Evolutionary conservation across 805 yeast genomes (phyloP).

Genomic region (Yamadazyma phyllophila): DNA sequence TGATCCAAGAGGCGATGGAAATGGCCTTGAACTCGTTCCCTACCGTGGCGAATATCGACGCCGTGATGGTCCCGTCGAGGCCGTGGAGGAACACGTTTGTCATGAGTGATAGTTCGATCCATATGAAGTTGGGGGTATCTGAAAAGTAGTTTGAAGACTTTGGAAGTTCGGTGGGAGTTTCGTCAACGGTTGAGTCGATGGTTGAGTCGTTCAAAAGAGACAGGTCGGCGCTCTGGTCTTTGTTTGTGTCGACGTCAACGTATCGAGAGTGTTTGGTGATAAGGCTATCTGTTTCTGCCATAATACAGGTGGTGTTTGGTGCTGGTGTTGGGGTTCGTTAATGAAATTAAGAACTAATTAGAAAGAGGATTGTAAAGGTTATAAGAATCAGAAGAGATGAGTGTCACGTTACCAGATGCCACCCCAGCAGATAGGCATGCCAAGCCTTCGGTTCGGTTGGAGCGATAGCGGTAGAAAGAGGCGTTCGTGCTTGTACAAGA

Average conservation of each 20-base stretch:
- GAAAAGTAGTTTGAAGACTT: conserved; percentile 4
- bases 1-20: conserved; percentile 40
- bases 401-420: too few relatives aligned
- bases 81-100: conserved; percentile 45
- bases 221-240: too few relatives aligned
- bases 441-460: not conserved
- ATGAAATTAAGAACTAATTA: too few relatives aligned
- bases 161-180: not conserved
- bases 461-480: too few relatives aligned
- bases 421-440: too few relatives aligned
- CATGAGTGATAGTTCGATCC: conserved; percentile 31
- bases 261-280: not conserved
- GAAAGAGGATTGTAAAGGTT: too few relatives aligned
- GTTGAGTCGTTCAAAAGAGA: not conserved
- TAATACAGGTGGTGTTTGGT: too few relatives aligned
- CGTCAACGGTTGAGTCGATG: not conserved
- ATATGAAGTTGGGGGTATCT: conserved; percentile 21
- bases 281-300: not conserved
- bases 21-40: conserved; percentile 40
- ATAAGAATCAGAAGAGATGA: too few relatives aligned
- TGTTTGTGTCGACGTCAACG: too few relatives aligned
- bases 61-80: conserved; percentile 49
- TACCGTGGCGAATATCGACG: conserved; percentile 46
- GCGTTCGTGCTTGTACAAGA: not conserved
- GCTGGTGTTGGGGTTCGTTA: not conserved